A percentile compares a stretch with the other conserved stretches of the same genome.
Conservation (phyloP, 208 protist species). For the Crithidia acanthocephali region DNA sequence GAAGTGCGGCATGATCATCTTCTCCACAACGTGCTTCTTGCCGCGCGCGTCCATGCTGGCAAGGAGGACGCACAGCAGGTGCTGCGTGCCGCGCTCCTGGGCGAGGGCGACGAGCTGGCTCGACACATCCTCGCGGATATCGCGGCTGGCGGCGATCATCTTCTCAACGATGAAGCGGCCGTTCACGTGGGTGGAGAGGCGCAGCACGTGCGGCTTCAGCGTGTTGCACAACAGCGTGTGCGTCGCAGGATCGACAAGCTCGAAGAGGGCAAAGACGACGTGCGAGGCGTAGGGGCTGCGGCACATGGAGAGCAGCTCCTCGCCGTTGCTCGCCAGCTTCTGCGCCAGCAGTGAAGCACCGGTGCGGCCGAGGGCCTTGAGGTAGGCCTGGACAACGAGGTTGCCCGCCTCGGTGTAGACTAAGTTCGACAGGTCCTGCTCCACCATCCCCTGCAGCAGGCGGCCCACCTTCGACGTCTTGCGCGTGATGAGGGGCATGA, state of each 20-base stretch:
- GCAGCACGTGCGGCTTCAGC: slow-evolving; percentile 58
- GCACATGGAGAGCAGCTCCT: slow-evolving; percentile 72
- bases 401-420: slow-evolving; percentile 82
- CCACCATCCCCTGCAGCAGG: slow-evolving; percentile 61
- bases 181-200: slow-evolving; percentile 78
- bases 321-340: slow-evolving; percentile 57
- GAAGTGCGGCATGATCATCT: slow-evolving; percentile 57
- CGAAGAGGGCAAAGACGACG: slow-evolving; percentile 77
- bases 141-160: slow-evolving; percentile 70
- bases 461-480: slow-evolving; percentile 68
- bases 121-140: slow-evolving; percentile 79
- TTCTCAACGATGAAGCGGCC: slow-evolving; percentile 90
- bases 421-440: slow-evolving; percentile 55
- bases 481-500: slow-evolving; percentile 68
- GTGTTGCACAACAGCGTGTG: slow-evolving; percentile 73
- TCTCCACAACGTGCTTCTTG: slow-evolving; percentile 57
- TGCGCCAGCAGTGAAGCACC: slow-evolving; percentile 54
- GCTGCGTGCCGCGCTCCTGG: slow-evolving; percentile 78
- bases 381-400: slow-evolving; percentile 79
- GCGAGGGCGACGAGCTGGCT: slow-evolving; percentile 70
- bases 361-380: slow-evolving; percentile 54
- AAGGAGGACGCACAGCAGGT: slow-evolving; percentile 76
- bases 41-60: slow-evolving; percentile 71
- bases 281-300: slow-evolving; percentile 74
- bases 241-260: slow-evolving; percentile 68